These are phyloP conservation scores for Candida dubliniensis DNA, from an alignment of 1,139 yeast species.

Conservation along the genomic window DNA sequence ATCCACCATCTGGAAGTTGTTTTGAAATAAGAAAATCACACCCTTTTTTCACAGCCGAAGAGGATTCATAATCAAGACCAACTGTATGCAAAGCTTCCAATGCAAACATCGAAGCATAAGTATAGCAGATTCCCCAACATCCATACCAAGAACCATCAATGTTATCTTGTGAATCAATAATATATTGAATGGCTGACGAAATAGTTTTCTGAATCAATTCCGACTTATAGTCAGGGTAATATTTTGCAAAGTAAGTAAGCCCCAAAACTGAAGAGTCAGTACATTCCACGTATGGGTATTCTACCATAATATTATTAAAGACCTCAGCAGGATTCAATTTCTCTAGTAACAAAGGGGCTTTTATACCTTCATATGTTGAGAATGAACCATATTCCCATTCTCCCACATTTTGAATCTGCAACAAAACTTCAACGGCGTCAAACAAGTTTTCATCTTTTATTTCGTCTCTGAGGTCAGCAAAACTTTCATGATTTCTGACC, in stretches of 20 bases:
- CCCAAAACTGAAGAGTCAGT: slow-evolving; percentile 95
- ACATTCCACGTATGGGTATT: slow-evolving; percentile 97
- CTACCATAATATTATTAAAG: slow-evolving; percentile 97
- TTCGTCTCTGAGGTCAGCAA: slow-evolving; percentile 31
- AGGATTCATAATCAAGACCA: slow-evolving; percentile 61
- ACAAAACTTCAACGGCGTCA: slow-evolving; percentile 66
- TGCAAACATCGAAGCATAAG: slow-evolving; percentile 98
- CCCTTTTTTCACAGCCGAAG: slow-evolving; percentile 64
- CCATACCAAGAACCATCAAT: slow-evolving; percentile 97
- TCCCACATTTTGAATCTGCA: slow-evolving; percentile 73
- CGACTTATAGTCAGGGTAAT: slow-evolving; percentile 61
- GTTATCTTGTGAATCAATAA: slow-evolving; percentile 59
- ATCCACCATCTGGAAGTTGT: slow-evolving; percentile 90
- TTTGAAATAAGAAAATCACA: slow-evolving; percentile 80
- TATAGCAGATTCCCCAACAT: slow-evolving; percentile 95
- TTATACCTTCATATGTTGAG: slow-evolving; percentile 85
- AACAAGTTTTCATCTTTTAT: slow-evolving; percentile 39
- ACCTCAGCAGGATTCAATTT: slow-evolving; percentile 93
- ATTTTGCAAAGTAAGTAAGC: slow-evolving; percentile 69
- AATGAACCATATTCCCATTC: slow-evolving; percentile 86
- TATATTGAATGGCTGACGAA: slow-evolving; percentile 69
- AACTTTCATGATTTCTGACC: slow-evolving; percentile 70
- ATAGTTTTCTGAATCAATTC: slow-evolving; percentile 69
- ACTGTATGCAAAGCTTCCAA: slow-evolving; percentile 82
- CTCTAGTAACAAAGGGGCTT: slow-evolving; percentile 79